phyloP scores from a whole-genome alignment of 345 rosid genomes.

The Eucalyptus rudis region DNA sequence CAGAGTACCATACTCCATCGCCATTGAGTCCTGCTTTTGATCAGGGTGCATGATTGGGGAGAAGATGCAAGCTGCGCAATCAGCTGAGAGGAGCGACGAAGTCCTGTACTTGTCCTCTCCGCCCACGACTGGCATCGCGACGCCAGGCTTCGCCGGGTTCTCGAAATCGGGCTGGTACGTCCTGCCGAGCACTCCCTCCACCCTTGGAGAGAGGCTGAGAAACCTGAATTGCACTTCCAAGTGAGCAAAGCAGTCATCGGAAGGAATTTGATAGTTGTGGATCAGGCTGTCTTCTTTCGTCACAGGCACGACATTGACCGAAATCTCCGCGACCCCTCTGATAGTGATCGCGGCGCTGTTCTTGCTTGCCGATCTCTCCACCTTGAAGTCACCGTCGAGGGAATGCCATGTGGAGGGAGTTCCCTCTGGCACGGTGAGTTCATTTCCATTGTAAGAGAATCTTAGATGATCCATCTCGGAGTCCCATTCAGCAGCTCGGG shows the following conservation, averaged over 20 bases:
- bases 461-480: background rate
- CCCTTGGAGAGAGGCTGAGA: background rate
- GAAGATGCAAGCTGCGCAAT: background rate
- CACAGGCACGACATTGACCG: background rate
- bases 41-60: background rate
- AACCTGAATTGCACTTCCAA: constrained; percentile 4
- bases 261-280: background rate
- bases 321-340: background rate
- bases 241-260: constrained; percentile 1
- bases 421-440: background rate
- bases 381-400: background rate
- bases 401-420: background rate
- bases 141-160: background rate
- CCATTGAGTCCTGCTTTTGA: background rate
- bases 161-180: background rate
- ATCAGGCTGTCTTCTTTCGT: background rate
- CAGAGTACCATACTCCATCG: background rate
- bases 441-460: background rate
- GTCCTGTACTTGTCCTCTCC: constrained; percentile 1
- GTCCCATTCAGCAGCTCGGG: background rate
- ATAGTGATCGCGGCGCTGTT: background rate
- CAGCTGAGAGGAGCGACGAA: background rate
- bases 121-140: background rate
- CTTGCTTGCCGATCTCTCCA: background rate
- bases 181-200: background rate